Conservation (phyloP, 768 basidiomycete genomes). For the Suillus luteus region DNA sequence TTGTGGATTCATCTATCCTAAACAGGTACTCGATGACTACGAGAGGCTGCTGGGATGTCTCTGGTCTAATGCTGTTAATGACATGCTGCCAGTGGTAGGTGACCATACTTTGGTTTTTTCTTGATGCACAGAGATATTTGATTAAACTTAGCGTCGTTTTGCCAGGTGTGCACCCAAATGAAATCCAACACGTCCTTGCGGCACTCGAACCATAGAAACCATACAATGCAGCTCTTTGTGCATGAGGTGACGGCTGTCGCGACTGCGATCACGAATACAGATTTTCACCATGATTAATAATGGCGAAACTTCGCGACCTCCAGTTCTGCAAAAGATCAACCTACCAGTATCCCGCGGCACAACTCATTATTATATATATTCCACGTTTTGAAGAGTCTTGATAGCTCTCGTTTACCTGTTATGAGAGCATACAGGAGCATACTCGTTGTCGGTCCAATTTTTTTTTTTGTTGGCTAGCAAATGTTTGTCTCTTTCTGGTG, state of each 20-base stretch:
- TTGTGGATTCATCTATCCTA: slow-evolving; percentile 4
- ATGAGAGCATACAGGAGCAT: background rate
- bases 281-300: background rate
- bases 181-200: background rate
- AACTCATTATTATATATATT: background rate
- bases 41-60: background rate
- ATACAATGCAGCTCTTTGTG: background rate
- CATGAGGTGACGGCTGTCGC: background rate
- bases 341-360: background rate
- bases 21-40: background rate
- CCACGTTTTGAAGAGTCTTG: background rate
- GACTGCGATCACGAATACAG: background rate
- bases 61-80: background rate
- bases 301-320: background rate
- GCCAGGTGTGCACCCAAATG: background rate
- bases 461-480: background rate
- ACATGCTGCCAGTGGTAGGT: background rate
- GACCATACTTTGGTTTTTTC: background rate
- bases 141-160: background rate
- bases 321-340: background rate
- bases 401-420: background rate
- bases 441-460: background rate
- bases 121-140: background rate
- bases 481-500: background rate
- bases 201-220: background rate